Evolutionary conservation across 2,329 filamentous ascomycete species (phyloP).

Genomic region (Bipolaris zeicola): DNA sequence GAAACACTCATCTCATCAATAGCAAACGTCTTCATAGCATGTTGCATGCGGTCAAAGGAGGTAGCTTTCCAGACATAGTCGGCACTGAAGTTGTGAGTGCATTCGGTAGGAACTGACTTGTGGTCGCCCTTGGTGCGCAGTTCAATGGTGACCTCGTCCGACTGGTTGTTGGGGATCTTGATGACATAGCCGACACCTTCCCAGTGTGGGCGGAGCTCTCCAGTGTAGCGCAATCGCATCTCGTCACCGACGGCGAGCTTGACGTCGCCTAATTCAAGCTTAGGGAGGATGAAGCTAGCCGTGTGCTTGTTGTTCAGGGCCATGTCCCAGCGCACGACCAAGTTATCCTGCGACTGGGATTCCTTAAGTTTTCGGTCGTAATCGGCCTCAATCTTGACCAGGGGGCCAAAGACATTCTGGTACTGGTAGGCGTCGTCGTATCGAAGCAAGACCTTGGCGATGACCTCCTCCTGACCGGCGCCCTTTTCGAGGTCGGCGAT

Average conservation of each 20-base stretch:
- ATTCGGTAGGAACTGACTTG: constrained; percentile 93
- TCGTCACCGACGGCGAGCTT: constrained; percentile 98
- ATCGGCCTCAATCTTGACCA: constrained; percentile 99
- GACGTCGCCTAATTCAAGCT: constrained; percentile 96
- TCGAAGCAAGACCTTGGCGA: constrained; percentile 85
- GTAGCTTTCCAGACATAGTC: constrained; percentile 99
- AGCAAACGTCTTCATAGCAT: constrained; percentile 98
- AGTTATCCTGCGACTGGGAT: constrained; percentile 93
- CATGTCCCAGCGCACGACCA: constrained; percentile 92
- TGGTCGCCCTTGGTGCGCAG: constrained; percentile 93
- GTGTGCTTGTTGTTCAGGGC: constrained; percentile 97
- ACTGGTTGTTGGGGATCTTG: constrained; percentile 99
- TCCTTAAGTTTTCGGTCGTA: constrained; percentile 99
- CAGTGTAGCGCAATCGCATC: constrained; percentile 96
- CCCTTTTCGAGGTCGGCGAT: constrained; percentile 91
- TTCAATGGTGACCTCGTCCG: constrained; percentile 95
- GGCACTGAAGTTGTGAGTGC: constrained; percentile 96
- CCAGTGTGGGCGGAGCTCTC: constrained; percentile 89
- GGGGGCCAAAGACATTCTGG: constrained; percentile 95
- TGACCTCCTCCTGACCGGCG: constrained; percentile 90
- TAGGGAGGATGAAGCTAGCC: constrained; percentile 92
- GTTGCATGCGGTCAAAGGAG: constrained; percentile 98
- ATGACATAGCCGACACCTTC: constrained; percentile 98
- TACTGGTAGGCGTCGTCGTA: constrained; percentile 99
- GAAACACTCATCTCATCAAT: constrained; percentile 98